Evolutionary conservation across 352 stramenopile species (phyloP).

Genomic region (Phytophthora citrophthora): DNA sequence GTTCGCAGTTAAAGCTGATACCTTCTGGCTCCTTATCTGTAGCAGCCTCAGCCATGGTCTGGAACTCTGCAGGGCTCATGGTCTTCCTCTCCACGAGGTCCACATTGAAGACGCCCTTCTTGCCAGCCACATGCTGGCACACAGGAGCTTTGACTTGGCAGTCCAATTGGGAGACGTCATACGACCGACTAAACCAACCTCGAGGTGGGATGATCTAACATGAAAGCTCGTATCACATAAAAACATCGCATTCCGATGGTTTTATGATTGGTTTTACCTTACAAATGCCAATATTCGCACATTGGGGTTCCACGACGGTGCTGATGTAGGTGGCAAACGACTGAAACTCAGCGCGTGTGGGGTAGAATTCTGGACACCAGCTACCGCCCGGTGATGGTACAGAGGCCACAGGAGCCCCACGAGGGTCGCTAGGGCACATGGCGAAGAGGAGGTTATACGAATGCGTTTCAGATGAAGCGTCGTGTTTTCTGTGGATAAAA

Average conservation of each 20-base stretch:
- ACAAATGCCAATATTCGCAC: slow-evolving; percentile 83
- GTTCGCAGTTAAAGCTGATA: background rate
- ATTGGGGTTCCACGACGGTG: slow-evolving; percentile 82
- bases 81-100: slow-evolving; percentile 89
- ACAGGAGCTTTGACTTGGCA: slow-evolving; percentile 69
- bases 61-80: slow-evolving; percentile 70
- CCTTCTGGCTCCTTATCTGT: slow-evolving; percentile 40
- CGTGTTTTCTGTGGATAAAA: background rate
- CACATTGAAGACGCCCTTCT: slow-evolving; percentile 91
- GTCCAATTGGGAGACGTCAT: slow-evolving; percentile 60
- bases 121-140: slow-evolving; percentile 88
- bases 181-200: slow-evolving; percentile 80
- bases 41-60: slow-evolving; percentile 46
- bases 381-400: slow-evolving; percentile 33
- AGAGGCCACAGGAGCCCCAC: background rate
- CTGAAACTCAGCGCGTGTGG: slow-evolving; percentile 84
- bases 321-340: slow-evolving; percentile 88
- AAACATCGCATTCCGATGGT: background rate
- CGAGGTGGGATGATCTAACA: slow-evolving; percentile 66
- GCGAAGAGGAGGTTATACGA: background rate
- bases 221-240: too few relatives aligned
- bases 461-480: slow-evolving; percentile 16
- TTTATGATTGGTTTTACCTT: slow-evolving; percentile 68
- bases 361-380: slow-evolving; percentile 88
- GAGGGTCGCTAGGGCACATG: slow-evolving; percentile 32